Base-by-base conservation (phyloP, 441 rosid genomes). In the Jatropha podagrica region DNA sequence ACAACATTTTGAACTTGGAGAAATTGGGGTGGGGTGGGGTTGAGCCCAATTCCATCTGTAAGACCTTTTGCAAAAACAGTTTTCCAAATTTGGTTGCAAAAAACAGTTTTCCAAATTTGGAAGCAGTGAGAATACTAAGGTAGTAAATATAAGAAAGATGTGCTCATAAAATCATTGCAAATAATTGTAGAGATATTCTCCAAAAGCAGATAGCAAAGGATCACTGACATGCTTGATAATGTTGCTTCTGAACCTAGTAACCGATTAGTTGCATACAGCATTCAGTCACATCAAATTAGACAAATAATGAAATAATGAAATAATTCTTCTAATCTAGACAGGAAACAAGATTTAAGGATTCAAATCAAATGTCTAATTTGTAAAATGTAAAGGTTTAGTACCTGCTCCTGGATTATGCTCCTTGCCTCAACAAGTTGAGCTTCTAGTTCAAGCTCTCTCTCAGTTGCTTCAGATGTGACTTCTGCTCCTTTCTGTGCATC, bases 381-480 rank as follows among this genome's bases (percentile, higher is more conserved):
- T 20, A 56, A 20, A 72, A 69, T 40, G 20, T 40, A 42, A 71
- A 83, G 66, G 13, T 55, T 60, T 15, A 66, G 26, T 72, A 93
- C 97, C 98, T 96, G 99, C 86, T 96, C 99, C 83, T 93, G 97
- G 82, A 93, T 93, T 73, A 93, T 96, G 85, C 99, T 95, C 65
- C 98, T 93, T 46, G 98, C 98, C 86, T 96, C 98, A 64, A 93
- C 99, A 63, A 96, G 94, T 83, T 93, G 99, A 78, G 97, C 99
- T 90, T 94, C 97, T 46, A 96, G 99, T 79, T 94, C 99, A 80
- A 96, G 99, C 87, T 96, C 99, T 79, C 99, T 90, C 86, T 96
- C 97, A 38, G 97, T 92, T 73, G 91, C 99, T 87, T 96, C 98
- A 54, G 97, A 89, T 73, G 97, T 90, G 76, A 94, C 96, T 71